phyloP scores from a whole-genome alignment of 371 early-diverging fungal species.

The Nematocida ironsii region DNA sequence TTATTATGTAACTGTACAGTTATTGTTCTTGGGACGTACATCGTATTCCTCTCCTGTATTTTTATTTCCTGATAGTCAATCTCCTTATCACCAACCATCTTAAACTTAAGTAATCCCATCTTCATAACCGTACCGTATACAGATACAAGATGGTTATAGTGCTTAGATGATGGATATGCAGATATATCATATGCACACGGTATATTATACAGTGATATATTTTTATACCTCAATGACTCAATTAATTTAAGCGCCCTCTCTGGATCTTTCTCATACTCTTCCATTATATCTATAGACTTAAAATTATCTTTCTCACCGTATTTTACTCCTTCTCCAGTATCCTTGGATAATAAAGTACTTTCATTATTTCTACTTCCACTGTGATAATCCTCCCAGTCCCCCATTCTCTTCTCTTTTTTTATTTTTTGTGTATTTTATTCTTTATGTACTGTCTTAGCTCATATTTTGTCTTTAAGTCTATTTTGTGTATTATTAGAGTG shows the following conservation, averaged over 20 bases:
- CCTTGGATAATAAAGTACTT: background rate
- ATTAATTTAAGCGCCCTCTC: slow-evolving; percentile 3
- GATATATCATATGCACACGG: slow-evolving; percentile 59
- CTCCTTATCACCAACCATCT: slow-evolving; percentile 37
- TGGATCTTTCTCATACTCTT: slow-evolving; percentile 44
- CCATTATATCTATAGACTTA: slow-evolving; percentile 27
- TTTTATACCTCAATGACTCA: background rate
- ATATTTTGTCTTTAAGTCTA: slow-evolving; percentile 20
- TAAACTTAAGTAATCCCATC: slow-evolving; percentile 59
- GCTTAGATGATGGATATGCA: slow-evolving; percentile 45
- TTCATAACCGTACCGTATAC: slow-evolving; percentile 66
- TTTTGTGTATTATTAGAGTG: slow-evolving; percentile 26
- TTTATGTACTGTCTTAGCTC: slow-evolving; percentile 27
- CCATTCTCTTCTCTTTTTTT: background rate
- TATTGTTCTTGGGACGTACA: slow-evolving; percentile 64
- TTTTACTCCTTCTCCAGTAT: slow-evolving; percentile 2
- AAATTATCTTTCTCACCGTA: slow-evolving; percentile 53
- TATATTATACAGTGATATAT: slow-evolving; percentile 20
- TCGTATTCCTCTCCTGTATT: slow-evolving; percentile 50
- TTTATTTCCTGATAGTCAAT: slow-evolving; percentile 58
- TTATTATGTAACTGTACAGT: slow-evolving; percentile 62
- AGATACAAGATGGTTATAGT: slow-evolving; percentile 61
- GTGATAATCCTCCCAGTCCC: background rate
- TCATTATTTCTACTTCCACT: background rate
- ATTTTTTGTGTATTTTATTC: slow-evolving; percentile 19